Evolutionary conservation across 352 stramenopile species (phyloP), one percentile per base, ranked within the genome.

Genomic region (Stephanocyclus meneghinianus): DNA sequence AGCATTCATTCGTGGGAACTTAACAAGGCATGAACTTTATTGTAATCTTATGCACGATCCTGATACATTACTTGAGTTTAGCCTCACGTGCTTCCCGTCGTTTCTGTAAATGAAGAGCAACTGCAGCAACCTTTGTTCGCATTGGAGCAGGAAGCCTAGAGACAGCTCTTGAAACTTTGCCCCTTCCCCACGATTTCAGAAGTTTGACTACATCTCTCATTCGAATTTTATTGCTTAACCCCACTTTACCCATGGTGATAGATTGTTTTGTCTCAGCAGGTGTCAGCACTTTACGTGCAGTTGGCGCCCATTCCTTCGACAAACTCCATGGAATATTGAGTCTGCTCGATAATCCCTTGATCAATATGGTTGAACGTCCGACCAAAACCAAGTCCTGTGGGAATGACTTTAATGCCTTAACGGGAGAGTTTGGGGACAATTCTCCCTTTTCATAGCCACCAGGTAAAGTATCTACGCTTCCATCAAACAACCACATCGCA

Each of bases 401-500:
- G 69, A 96, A 96, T n/a, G 79, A 90, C 60, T 93, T 91, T 15
- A 96, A 71, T 61, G 92, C 87, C 65, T 92, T 94, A 15, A 95
- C 85, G 1, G 92, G 92, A 3, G 88, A 93, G 60, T 94, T 93
- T n/a, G 90, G 87, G 56, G 82, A 90, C 51, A 96, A 81, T 64
- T 96, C 92, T 30, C 89, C 91, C 45, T 86, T 85, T 48, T 94
- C 91, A 68, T 94, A 96, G 8, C 91, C 91, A 37, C 92, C 92
- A 30, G 92, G 92, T 4, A 96, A 74, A 21, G 63, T 18, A 61
- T 92, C 76, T 0, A 87, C 86, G 40, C 80, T 90, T 18, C 89
- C 90, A 70, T 94, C 92, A 83, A 96, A 96, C 1, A 96, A 79
- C 87, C 92, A 94, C 80, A 96, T 93, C 13, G 90, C 91, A n/a